These are phyloP conservation scores for Streptanthus diversifolius DNA, from an alignment of 345 rosid genomes.

Conservation along the genomic window DNA sequence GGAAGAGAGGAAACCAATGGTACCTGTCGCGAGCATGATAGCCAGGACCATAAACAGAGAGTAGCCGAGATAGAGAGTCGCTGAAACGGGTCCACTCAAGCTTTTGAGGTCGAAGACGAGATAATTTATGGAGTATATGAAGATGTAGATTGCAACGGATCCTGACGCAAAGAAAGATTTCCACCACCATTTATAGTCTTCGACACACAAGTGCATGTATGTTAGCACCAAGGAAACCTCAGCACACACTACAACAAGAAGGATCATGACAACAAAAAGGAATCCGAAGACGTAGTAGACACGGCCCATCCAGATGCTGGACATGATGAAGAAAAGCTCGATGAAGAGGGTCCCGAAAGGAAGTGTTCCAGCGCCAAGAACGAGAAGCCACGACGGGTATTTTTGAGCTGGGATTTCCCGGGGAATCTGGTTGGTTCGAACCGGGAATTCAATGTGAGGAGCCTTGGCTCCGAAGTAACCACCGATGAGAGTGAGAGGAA, in stretches of 20 bases:
- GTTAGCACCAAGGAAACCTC: slow-evolving; percentile 69
- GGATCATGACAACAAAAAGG: slow-evolving; percentile 55
- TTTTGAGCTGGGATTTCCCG: slow-evolving; percentile 69
- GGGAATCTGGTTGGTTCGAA: slow-evolving; percentile 74
- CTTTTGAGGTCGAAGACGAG: slow-evolving; percentile 60
- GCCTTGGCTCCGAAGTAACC: slow-evolving; percentile 67
- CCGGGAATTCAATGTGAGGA: slow-evolving; percentile 65
- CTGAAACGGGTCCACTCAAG: slow-evolving; percentile 68
- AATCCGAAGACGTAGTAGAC: slow-evolving; percentile 70
- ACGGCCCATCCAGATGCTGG: slow-evolving; percentile 77
- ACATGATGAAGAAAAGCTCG: slow-evolving; percentile 78
- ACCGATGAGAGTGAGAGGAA: slow-evolving; percentile 65
- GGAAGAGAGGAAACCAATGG: slow-evolving; percentile 65
- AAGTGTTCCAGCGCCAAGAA: slow-evolving; percentile 73
- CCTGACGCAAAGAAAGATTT: slow-evolving; percentile 75
- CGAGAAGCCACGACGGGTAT: slow-evolving; percentile 74
- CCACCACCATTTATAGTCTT: slow-evolving; percentile 86
- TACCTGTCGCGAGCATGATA: slow-evolving; percentile 68
- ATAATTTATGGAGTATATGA: slow-evolving; percentile 61
- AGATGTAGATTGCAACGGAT: slow-evolving; percentile 66
- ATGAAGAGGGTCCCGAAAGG: slow-evolving; percentile 75
- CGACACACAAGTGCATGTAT: slow-evolving; percentile 75
- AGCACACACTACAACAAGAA: slow-evolving; percentile 67
- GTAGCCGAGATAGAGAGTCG: slow-evolving; percentile 63
- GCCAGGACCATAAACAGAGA: slow-evolving; percentile 68